Evolutionary conservation across 306 rosid species (phyloP).

Genomic region (Arachis hypogaea): DNA sequence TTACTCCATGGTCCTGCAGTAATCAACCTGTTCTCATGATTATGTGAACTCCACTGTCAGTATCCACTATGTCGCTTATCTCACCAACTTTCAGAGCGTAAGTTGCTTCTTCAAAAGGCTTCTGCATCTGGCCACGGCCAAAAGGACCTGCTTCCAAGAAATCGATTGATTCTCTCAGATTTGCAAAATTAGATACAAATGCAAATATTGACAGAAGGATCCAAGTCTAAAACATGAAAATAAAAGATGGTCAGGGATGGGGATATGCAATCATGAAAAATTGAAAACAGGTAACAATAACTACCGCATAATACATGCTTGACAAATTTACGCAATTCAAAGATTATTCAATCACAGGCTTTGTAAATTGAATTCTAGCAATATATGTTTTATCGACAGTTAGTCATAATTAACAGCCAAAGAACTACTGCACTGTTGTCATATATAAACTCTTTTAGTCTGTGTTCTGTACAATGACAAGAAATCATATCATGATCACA

Average conservation of each 20-base stretch:
- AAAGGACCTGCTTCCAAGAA: slow-evolving; percentile 73
- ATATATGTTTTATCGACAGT: background rate
- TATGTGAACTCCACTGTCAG: slow-evolving; percentile 95
- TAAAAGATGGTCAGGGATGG: background rate
- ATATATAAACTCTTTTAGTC: background rate
- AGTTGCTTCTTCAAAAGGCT: slow-evolving; percentile 91
- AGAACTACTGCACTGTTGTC: background rate
- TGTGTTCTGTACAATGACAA: background rate
- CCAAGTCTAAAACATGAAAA: background rate
- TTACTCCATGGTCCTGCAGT: background rate
- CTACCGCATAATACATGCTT: background rate
- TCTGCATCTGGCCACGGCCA: slow-evolving; percentile 99
- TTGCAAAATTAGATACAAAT: background rate
- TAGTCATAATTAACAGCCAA: background rate
- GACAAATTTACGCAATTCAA: background rate
- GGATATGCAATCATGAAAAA: background rate
- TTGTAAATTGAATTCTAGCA: background rate
- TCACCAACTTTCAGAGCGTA: slow-evolving; percentile 82
- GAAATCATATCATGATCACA: background rate
- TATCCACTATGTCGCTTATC: slow-evolving; percentile 85
- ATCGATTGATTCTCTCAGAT: slow-evolving; percentile 5
- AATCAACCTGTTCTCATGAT: slow-evolving; percentile 77
- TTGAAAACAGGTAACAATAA: slow-evolving; percentile 15
- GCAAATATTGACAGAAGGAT: background rate
- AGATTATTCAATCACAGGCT: slow-evolving; percentile 1